Conservation (phyloP, 192 early-diverging fungal species). For the Podila minutissima region DNA sequence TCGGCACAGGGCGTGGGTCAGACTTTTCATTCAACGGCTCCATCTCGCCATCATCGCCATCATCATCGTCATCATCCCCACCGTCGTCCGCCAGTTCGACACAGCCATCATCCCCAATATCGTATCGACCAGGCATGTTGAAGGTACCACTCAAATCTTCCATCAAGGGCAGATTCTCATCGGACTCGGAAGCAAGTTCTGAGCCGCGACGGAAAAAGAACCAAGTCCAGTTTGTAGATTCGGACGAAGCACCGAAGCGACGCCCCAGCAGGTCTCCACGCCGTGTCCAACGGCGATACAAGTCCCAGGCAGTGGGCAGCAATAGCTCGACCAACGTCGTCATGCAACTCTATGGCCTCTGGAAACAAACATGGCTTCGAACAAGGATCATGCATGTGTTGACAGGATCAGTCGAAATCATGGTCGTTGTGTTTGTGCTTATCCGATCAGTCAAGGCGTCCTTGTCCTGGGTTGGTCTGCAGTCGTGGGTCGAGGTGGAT, state of each 20-base stretch:
- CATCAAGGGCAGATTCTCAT: constrained; percentile 8
- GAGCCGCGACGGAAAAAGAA: constrained; percentile 31
- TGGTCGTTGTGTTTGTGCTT: constrained; percentile 40
- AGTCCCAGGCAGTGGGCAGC: not conserved
- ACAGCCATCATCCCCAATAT: not conserved
- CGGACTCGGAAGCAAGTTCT: constrained; percentile 8
- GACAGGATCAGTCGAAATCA: constrained; percentile 44
- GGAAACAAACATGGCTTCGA: constrained; percentile 50
- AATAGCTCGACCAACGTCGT: constrained; percentile 1
- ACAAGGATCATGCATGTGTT: constrained; percentile 51
- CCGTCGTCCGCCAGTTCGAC: not conserved
- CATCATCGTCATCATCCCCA: not conserved
- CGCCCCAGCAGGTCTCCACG: constrained; percentile 5
- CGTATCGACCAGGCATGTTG: not conserved
- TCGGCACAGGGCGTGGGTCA: not conserved
- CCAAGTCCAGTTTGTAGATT: constrained; percentile 36
- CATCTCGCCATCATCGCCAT: not conserved
- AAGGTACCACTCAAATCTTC: constrained; percentile 20
- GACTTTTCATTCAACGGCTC: not conserved
- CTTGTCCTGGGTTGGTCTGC: constrained; percentile 35
- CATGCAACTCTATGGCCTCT: constrained; percentile 38
- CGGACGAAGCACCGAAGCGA: constrained; percentile 3
- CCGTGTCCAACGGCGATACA: not conserved
- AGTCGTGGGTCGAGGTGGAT: constrained; percentile 11
- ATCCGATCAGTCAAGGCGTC: constrained; percentile 20